These are phyloP conservation scores for Fagopyrum homotropicum DNA, from an alignment of 148 eudicot species.

Conservation along the genomic window DNA sequence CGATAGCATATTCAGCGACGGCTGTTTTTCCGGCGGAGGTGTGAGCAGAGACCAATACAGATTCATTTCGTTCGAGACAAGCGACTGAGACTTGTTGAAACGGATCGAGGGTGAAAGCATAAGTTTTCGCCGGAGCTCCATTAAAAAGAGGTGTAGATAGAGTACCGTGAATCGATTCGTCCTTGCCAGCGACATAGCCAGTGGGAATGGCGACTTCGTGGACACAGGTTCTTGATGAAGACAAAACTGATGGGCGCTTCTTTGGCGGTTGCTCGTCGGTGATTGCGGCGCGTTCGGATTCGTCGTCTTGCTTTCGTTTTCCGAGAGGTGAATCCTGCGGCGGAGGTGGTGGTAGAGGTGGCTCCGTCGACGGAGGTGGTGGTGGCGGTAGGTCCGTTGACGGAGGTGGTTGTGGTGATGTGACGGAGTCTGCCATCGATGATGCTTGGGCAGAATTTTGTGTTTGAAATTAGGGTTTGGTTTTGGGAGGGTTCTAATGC, in stretches of 20 bases:
- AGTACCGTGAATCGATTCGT: slow-evolving; percentile 58
- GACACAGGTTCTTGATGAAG: slow-evolving; percentile 49
- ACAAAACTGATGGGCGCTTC: neutral
- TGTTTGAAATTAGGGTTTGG: neutral
- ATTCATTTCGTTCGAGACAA: slow-evolving; percentile 79
- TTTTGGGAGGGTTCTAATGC: neutral
- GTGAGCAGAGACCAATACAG: slow-evolving; percentile 86
- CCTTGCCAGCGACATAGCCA: slow-evolving; percentile 32
- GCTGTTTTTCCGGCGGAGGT: slow-evolving; percentile 96
- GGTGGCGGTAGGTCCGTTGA: neutral
- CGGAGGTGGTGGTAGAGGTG: neutral
- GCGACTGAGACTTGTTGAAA: slow-evolving; percentile 81
- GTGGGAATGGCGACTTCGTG: slow-evolving; percentile 91
- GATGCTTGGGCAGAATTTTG: neutral
- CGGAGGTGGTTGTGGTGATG: neutral
- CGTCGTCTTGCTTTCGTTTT: slow-evolving; percentile 4
- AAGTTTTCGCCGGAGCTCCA: slow-evolving; percentile 61
- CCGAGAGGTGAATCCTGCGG: neutral
- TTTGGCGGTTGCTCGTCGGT: slow-evolving; percentile 1
- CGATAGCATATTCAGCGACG: slow-evolving; percentile 95
- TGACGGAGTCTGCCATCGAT: neutral
- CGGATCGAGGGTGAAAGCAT: slow-evolving; percentile 73
- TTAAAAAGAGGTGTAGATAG: slow-evolving; percentile 50
- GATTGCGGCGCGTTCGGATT: neutral
- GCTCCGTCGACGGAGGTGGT: neutral